Conservation (phyloP, 345 rosid genomes). For the Microcos paniculata region DNA sequence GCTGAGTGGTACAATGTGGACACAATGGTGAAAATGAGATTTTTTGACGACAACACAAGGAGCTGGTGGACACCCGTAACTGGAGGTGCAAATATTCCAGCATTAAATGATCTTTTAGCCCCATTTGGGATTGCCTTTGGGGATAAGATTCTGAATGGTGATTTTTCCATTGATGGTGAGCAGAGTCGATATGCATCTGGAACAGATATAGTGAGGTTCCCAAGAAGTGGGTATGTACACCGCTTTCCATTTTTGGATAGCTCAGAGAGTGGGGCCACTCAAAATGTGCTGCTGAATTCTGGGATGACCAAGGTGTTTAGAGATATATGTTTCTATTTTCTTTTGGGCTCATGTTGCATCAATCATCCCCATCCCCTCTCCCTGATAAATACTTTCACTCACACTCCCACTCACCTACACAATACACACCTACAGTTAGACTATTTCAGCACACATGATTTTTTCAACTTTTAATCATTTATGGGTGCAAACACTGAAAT, state of each 20-base stretch:
- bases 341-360: background rate
- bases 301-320: slow-evolving; percentile 57
- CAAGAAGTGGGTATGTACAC: slow-evolving; percentile 82
- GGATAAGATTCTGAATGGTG: slow-evolving; percentile 91
- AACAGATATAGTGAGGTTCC: slow-evolving; percentile 89
- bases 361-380: background rate
- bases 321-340: background rate
- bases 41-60: slow-evolving; percentile 94
- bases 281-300: slow-evolving; percentile 60
- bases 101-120: slow-evolving; percentile 83
- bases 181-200: slow-evolving; percentile 99
- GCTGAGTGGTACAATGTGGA: slow-evolving; percentile 98
- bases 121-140: slow-evolving; percentile 99
- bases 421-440: background rate
- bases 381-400: background rate
- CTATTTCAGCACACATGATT: background rate
- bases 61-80: slow-evolving; percentile 99
- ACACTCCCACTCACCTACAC: background rate
- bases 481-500: background rate
- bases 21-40: slow-evolving; percentile 98
- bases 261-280: slow-evolving; percentile 97
- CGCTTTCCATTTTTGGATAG: slow-evolving; percentile 88
- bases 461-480: background rate
- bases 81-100: slow-evolving; percentile 97
- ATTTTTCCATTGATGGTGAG: slow-evolving; percentile 84